Percentiles rank a stretch among this genome's conserved stretches.
These are phyloP conservation scores for Glycyrrhiza uralensis DNA, from an alignment of 306 rosid genomes.

Conservation along the genomic window DNA sequence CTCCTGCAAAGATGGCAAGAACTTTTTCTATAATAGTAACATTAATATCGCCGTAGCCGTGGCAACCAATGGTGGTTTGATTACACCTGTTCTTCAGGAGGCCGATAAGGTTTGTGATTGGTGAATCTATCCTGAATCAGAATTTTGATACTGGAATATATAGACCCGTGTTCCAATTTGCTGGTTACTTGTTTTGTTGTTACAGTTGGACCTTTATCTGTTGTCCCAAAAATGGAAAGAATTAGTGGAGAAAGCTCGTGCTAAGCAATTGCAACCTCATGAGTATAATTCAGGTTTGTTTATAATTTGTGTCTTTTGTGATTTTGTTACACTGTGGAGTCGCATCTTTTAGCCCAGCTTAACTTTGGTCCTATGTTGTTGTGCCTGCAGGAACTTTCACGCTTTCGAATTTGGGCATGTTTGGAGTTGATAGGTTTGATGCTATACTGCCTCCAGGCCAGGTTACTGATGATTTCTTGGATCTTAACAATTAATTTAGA, in stretches of 20 bases:
- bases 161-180: neutral
- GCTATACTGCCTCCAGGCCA: slow-evolving; percentile 99
- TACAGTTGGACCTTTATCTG: slow-evolving; percentile 85
- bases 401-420: slow-evolving; percentile 93
- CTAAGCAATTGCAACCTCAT: slow-evolving; percentile 90
- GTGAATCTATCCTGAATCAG: neutral
- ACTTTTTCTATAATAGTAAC: slow-evolving; percentile 57
- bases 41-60: slow-evolving; percentile 82
- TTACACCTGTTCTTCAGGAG: slow-evolving; percentile 88
- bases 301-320: neutral
- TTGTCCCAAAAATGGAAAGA: slow-evolving; percentile 94
- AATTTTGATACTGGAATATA: neutral
- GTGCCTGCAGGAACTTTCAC: slow-evolving; percentile 78
- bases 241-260: slow-evolving; percentile 74
- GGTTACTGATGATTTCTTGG: slow-evolving; percentile 40
- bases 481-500: neutral
- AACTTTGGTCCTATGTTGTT: too few species aligned
- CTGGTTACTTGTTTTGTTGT: slow-evolving; percentile 30
- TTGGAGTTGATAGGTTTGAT: slow-evolving; percentile 89
- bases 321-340: neutral
- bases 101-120: slow-evolving; percentile 69
- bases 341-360: slow-evolving; percentile 1
- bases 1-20: slow-evolving; percentile 76
- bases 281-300: slow-evolving; percentile 76
- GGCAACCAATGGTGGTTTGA: slow-evolving; percentile 79